These are phyloP conservation scores for Cornus suecica DNA, from an alignment of 148 eudicot genomes.

Conservation along the genomic window DNA sequence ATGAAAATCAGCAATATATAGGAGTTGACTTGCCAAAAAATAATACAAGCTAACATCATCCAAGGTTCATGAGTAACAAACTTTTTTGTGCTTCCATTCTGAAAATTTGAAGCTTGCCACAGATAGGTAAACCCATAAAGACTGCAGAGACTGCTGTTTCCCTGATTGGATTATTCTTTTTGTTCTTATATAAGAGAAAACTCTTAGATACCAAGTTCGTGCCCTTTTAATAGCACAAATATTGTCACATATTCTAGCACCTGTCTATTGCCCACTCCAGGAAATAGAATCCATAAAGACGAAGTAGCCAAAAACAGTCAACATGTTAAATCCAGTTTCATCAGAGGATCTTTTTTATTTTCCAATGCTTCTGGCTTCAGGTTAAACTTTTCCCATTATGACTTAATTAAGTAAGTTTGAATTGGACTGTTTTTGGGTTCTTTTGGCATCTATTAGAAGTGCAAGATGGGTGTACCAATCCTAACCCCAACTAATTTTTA, in stretches of 20 bases:
- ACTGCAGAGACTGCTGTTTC: background rate
- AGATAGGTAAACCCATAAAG: background rate
- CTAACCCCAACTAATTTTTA: no score
- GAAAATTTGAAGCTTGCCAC: background rate
- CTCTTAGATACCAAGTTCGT: background rate
- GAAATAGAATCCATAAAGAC: background rate
- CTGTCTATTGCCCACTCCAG: background rate
- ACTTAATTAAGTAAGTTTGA: background rate
- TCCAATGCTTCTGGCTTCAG: background rate
- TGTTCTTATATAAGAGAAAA: background rate
- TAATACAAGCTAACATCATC: background rate
- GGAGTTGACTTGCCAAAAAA: background rate
- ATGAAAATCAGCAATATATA: background rate
- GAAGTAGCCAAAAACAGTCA: background rate
- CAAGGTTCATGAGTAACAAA: background rate
- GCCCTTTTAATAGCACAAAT: background rate
- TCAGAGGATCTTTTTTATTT: background rate
- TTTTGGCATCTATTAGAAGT: background rate
- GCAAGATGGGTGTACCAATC: background rate
- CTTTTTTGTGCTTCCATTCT: background rate
- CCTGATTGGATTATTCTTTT: background rate
- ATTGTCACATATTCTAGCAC: background rate
- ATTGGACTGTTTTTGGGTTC: background rate
- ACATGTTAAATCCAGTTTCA: background rate
- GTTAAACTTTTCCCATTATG: background rate